Conservation (phyloP, 192 early-diverging fungal genomes). For the Entrophospora sp. region DNA sequence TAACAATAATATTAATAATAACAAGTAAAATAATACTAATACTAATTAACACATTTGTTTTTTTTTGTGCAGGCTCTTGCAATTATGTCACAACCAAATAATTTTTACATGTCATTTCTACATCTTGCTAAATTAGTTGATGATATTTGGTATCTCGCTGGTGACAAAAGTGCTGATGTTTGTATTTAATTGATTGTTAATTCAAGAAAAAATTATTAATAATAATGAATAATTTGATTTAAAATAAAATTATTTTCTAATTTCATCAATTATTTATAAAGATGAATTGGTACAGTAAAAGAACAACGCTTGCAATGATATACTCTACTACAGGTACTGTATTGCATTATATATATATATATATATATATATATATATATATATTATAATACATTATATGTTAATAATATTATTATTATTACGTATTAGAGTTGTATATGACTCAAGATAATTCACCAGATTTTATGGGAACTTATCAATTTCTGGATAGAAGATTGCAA, state of each 20-base stretch:
- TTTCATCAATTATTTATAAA: constrained; percentile 21
- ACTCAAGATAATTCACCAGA: constrained; percentile 76
- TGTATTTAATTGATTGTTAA: too few species aligned
- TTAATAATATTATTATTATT: not conserved
- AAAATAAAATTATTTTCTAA: not conserved
- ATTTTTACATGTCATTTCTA: constrained; percentile 55
- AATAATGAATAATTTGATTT: not conserved
- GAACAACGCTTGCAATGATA: constrained; percentile 69
- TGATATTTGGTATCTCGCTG: constrained; percentile 83
- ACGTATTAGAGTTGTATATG: constrained; percentile 75
- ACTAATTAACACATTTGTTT: constrained; percentile 66
- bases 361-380: not conserved
- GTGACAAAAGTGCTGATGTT: constrained; percentile 73
- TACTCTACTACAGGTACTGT: constrained; percentile 63
- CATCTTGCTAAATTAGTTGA: constrained; percentile 68
- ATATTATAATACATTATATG: constrained; percentile 4
- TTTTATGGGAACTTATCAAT: constrained; percentile 61
- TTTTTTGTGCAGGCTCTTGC: constrained; percentile 59
- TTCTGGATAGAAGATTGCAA: constrained; percentile 71
- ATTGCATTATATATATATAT: not conserved
- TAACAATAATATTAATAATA: constrained; percentile 56
- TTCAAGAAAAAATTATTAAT: too few species aligned
- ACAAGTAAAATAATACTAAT: constrained; percentile 40
- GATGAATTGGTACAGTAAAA: constrained; percentile 87
- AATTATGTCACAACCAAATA: constrained; percentile 72